A percentile compares a stretch with the other conserved stretches of the same genome.
Conservation (phyloP, 768 basidiomycete species). For the Cystobasidiopsis lactophilus region DNA sequence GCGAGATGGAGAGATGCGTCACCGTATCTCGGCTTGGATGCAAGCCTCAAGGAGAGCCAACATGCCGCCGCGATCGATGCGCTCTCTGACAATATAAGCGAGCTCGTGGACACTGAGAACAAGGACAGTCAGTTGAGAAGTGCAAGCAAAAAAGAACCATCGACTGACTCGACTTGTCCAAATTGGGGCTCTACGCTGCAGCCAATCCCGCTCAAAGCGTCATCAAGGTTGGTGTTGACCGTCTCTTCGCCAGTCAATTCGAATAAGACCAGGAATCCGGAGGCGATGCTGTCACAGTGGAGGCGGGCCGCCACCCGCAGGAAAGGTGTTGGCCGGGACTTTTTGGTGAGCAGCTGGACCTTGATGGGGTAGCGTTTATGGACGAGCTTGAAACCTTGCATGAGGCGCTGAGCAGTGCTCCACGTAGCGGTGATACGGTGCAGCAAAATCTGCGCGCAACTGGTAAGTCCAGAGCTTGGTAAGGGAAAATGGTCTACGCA, state of each 20-base stretch:
- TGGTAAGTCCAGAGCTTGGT: neutral
- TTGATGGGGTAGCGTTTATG: conserved; percentile 3
- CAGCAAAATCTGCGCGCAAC: neutral
- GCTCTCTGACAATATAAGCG: conserved; percentile 9
- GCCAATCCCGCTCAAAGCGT: conserved; percentile 3
- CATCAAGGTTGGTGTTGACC: neutral
- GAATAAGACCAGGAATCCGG: conserved; percentile 8
- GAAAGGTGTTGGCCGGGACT: conserved; percentile 2
- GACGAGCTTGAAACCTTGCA: neutral
- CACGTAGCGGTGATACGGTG: conserved; percentile 3
- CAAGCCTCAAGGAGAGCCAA: conserved; percentile 11
- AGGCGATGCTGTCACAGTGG: neutral
- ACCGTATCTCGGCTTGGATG: conserved; percentile 9
- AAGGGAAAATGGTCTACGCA: neutral
- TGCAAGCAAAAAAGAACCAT: neutral
- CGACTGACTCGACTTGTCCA: conserved; percentile 12
- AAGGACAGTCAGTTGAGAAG: neutral
- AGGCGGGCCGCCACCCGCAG: conserved; percentile 7
- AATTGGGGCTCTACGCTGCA: conserved; percentile 9
- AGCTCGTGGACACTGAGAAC: conserved; percentile 3
- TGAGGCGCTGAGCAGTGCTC: conserved; percentile 7
- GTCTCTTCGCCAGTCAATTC: conserved; percentile 14
- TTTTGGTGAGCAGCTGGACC: neutral
- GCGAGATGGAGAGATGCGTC: too few species aligned
- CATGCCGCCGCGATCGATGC: neutral